Evolutionary conservation across 495 filamentous ascomycete species (phyloP), one percentile per base, ranked within the genome.

Genomic region (Penicillium lividum): DNA sequence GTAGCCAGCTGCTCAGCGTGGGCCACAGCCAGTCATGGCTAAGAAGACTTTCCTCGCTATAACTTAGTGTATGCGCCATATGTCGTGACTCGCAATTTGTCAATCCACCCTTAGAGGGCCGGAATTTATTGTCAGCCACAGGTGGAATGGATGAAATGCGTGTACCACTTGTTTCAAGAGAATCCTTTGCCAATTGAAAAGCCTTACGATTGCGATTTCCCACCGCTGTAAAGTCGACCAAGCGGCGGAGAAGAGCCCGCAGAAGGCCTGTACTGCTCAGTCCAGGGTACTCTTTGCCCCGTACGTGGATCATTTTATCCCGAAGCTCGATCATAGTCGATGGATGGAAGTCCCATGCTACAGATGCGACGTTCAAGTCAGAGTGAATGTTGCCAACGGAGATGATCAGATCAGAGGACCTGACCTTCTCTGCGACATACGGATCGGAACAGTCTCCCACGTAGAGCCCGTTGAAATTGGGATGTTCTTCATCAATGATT

Each of bases 381-480:
- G 62, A 68, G 22, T 61, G 55, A 11, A 63, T 53, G 0, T 67
- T 66, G 1, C 70, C 73, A 42, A 76, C 53, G 50, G 59, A 57
- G 28, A 74, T 57, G 5, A 77, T 48, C 0, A 76, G 52, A 47
- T 77, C 72, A 25, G 53, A 55, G 5, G 57, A 56, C 13, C 70
- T 56, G n/a, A 72, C 54, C 27, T 65, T 65, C 6, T 55, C 33
- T 43, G 53, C 51, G 33, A 59, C 59, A 4, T 16, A 15, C 2
- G 49, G 15, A 5, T 22, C 15, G 6, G 50, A 43, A 5, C 57
- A 40, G 0, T 49, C 34, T 33, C 45, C 45, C 3, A 51, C 51
- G 57, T 68, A 68, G 10, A 73, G 59, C 0, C 73, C 75, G 49
- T 69, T 59, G 40, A 68, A 66, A 42, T 73, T 75, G 3, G 66